Evolutionary conservation across 2,329 filamentous ascomycete species (phyloP), one percentile per base, ranked within the genome.

Genomic region (Colletotrichum destructivum): DNA sequence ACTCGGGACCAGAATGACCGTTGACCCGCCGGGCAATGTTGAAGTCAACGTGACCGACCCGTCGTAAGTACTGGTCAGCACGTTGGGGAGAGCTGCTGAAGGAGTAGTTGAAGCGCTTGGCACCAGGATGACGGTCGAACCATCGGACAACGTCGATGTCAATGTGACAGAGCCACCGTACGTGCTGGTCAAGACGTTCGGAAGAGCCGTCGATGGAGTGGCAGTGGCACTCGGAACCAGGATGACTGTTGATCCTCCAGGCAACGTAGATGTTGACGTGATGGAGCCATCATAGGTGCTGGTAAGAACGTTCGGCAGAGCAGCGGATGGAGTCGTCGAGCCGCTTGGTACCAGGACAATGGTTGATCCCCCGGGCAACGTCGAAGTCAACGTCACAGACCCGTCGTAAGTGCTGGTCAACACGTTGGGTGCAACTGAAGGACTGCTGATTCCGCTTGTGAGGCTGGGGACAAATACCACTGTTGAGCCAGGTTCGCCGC

Each of bases 391-490:
- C 6, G 66, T 49, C 2, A 51, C 60, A 2, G 65, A 63, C 8
- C 65, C 65, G 40, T 35, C 57, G 15, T 68, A 68, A 1, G 62
- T 66, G 18, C 40, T 66, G n/a, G n/a, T n/a, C n/a, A n/a, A n/a
- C n/a, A n/a, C n/a, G n/a, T n/a, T n/a, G n/a, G n/a, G n/a, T n/a
- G n/a, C n/a, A n/a, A n/a, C n/a, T n/a, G n/a, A n/a, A n/a, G n/a
- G n/a, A n/a, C n/a, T n/a, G n/a, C n/a, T n/a, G n/a, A n/a, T n/a
- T n/a, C n/a, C n/a, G n/a, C n/a, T n/a, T n/a, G n/a, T n/a, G n/a
- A n/a, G n/a, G n/a, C n/a, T n/a, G n/a, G n/a, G n/a, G n/a, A n/a
- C n/a, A n/a, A n/a, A n/a, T n/a, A n/a, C n/a, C n/a, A n/a, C n/a
- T n/a, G n/a, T n/a, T n/a, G n/a, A n/a, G n/a, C n/a, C 49, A 12